phyloP scores from a whole-genome alignment of 192 early-diverging fungal species.

The Ambispora gerdemannii region DNA sequence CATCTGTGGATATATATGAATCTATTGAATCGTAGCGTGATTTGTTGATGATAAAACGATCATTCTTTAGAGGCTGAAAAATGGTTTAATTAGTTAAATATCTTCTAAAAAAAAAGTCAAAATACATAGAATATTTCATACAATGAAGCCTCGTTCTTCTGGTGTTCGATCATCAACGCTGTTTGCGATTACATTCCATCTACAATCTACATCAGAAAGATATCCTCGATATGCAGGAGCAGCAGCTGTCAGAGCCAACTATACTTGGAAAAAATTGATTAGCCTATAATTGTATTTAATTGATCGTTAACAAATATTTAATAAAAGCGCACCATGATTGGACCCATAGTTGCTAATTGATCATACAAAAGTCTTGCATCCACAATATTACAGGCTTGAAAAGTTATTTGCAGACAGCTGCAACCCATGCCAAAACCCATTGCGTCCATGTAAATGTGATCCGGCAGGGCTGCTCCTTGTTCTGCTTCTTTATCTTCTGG shows the following conservation, averaged over 20 bases:
- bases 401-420: constrained; percentile 96
- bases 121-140: constrained; percentile 26
- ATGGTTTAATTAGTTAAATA: constrained; percentile 12
- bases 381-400: constrained; percentile 91
- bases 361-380: constrained; percentile 93
- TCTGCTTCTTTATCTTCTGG: constrained; percentile 70
- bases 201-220: constrained; percentile 91
- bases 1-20: constrained; percentile 74
- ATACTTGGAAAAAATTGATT: neutral
- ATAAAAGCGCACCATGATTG: constrained; percentile 68
- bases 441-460: constrained; percentile 97
- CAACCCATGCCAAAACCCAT: constrained; percentile 99
- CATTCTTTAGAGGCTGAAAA: constrained; percentile 62
- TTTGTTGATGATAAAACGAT: constrained; percentile 84
- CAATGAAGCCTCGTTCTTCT: constrained; percentile 83
- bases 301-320: neutral
- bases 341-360: constrained; percentile 85
- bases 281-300: neutral
- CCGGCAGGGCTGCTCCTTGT: constrained; percentile 75
- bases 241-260: constrained; percentile 86
- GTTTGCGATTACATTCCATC: constrained; percentile 95
- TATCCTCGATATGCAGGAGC: constrained; percentile 93
- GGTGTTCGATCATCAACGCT: constrained; percentile 90
- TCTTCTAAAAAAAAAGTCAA: constrained; percentile 37
- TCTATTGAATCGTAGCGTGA: constrained; percentile 96